phyloP scores from a whole-genome alignment of 768 basidiomycete species.

The Boletus coccyginus region DNA sequence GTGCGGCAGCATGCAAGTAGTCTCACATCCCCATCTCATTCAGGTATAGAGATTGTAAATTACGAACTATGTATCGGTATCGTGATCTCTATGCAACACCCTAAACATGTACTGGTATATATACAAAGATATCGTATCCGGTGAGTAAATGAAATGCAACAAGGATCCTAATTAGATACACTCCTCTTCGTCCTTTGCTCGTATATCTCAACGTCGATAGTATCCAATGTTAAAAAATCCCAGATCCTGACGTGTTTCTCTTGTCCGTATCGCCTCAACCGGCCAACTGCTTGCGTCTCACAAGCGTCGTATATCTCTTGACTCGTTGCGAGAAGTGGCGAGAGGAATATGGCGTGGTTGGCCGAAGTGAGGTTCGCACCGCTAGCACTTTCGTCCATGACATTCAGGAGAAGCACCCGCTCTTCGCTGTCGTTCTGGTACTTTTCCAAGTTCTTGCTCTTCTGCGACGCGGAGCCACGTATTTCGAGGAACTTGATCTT shows the following conservation, averaged over 20 bases:
- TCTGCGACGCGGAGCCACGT: slow-evolving; percentile 69
- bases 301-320: slow-evolving; percentile 84
- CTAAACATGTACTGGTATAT: slow-evolving; percentile 1
- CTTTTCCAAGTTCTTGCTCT: slow-evolving; percentile 78
- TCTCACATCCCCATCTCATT: neutral
- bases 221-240: slow-evolving; percentile 81
- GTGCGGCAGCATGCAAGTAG: neutral
- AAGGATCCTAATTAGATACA: slow-evolving; percentile 22
- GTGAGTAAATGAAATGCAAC: slow-evolving; percentile 1
- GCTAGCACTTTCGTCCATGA: slow-evolving; percentile 94
- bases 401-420: slow-evolving; percentile 81
- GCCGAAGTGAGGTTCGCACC: slow-evolving; percentile 91
- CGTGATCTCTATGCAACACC: neutral
- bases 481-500: slow-evolving; percentile 79
- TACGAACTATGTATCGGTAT: neutral
- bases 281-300: slow-evolving; percentile 81
- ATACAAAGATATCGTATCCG: slow-evolving; percentile 7
- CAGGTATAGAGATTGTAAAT: neutral
- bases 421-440: slow-evolving; percentile 83
- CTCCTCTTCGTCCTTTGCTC: slow-evolving; percentile 42
- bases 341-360: slow-evolving; percentile 94
- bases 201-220: slow-evolving; percentile 86
- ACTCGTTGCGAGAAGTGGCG: slow-evolving; percentile 78
- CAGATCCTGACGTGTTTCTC: slow-evolving; percentile 76
- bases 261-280: slow-evolving; percentile 82